Evolutionary conservation across 2,329 filamentous ascomycete genomes (phyloP).

Genomic region (Calcarisporium arbuscula): DNA sequence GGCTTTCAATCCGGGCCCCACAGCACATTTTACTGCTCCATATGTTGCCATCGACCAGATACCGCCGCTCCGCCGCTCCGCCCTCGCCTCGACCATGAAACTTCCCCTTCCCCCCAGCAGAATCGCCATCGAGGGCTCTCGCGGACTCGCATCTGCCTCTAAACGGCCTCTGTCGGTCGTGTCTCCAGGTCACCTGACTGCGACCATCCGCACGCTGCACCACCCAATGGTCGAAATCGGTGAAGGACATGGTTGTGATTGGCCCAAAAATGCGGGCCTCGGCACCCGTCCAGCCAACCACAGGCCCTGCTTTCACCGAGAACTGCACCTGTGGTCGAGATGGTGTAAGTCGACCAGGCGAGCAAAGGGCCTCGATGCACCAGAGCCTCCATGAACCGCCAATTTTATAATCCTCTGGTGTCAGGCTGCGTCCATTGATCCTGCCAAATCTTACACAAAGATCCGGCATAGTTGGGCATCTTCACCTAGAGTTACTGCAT

Average conservation of each 20-base stretch:
- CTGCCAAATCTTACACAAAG: slow-evolving; percentile 33
- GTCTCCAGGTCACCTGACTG: slow-evolving; percentile 20
- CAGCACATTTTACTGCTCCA: too few relatives aligned
- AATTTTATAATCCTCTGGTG: slow-evolving; percentile 33
- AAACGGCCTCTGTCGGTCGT: too few relatives aligned
- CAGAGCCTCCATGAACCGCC: slow-evolving; percentile 29
- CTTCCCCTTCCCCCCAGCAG: too few relatives aligned
- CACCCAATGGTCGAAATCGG: slow-evolving; percentile 20
- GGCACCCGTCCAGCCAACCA: slow-evolving; percentile 21
- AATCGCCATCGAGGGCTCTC: too few relatives aligned
- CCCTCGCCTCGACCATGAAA: too few relatives aligned
- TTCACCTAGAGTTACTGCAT: too few relatives aligned
- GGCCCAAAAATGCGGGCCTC: slow-evolving; percentile 16
- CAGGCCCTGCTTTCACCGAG: slow-evolving; percentile 20
- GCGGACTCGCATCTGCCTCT: too few relatives aligned
- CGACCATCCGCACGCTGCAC: slow-evolving; percentile 2
- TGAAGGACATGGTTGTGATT: slow-evolving; percentile 23
- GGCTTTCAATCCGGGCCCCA: too few relatives aligned
- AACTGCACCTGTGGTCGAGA: slow-evolving; percentile 24
- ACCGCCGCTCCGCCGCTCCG: too few relatives aligned
- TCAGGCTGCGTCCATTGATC: slow-evolving; percentile 31
- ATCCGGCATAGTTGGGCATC: slow-evolving; percentile 32
- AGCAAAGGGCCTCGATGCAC: slow-evolving; percentile 22
- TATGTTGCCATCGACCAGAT: too few relatives aligned
- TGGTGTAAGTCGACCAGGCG: slow-evolving; percentile 29